phyloP scores from a whole-genome alignment of 202 grass and related monocot genomes.

The Cymbopogon flexuosus region DNA sequence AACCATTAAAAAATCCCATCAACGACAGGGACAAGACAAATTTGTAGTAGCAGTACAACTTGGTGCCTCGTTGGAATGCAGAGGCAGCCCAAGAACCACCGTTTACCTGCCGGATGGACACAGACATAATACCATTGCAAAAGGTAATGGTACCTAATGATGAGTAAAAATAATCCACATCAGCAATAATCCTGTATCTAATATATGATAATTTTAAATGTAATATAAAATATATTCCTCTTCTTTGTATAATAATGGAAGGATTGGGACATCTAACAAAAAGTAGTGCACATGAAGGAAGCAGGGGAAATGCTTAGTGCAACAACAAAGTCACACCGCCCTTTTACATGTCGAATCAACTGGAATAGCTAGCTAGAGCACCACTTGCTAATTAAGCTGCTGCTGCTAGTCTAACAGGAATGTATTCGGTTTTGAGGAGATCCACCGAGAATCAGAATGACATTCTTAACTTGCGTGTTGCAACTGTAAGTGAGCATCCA shows the following conservation, averaged over 20 bases:
- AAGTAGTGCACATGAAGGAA: too few relatives aligned
- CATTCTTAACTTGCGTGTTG: neutral
- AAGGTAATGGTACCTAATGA: neutral
- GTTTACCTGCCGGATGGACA: neutral
- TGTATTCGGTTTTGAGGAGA: neutral
- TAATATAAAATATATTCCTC: neutral
- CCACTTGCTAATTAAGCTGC: neutral
- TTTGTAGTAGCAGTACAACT: neutral
- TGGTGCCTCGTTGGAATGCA: conserved; percentile 17
- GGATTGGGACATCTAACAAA: neutral
- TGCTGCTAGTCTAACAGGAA: neutral
- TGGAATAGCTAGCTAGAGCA: neutral
- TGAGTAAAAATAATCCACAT: neutral
- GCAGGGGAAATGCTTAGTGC: neutral
- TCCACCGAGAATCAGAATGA: neutral
- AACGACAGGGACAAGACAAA: neutral
- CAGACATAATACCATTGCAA: neutral
- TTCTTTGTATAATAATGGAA: neutral
- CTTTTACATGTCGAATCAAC: neutral
- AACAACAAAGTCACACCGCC: neutral
- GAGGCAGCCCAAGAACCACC: neutral
- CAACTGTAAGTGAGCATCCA: neutral
- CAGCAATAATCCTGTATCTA: neutral
- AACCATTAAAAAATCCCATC: neutral
- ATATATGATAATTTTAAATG: neutral